Evolutionary conservation across 352 stramenopile genomes (phyloP).

Genomic region (Pythium sukuiense): DNA sequence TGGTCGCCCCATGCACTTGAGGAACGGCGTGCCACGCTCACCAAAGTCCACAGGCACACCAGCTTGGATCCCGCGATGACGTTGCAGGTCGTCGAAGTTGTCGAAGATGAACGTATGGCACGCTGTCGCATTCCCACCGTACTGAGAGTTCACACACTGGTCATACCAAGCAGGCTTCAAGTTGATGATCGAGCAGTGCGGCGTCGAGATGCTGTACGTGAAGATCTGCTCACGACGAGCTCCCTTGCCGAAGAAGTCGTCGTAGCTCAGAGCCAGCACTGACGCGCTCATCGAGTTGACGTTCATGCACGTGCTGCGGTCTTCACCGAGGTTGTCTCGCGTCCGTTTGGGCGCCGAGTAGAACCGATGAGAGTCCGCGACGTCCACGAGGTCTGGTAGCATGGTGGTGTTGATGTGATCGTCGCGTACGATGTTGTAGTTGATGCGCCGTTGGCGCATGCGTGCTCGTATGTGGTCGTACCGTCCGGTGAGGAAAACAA

Average conservation of each 20-base stretch:
- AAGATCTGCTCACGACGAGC: constrained; percentile 29
- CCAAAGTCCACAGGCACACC: constrained; percentile 16
- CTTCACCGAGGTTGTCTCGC: constrained; percentile 25
- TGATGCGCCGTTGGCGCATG: constrained; percentile 35
- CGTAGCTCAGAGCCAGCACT: constrained; percentile 28
- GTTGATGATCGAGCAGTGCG: constrained; percentile 27
- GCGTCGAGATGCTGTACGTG: constrained; percentile 38
- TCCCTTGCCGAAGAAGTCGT: constrained; percentile 37
- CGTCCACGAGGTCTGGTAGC: constrained; percentile 34
- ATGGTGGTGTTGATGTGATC: constrained; percentile 34
- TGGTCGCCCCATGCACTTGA: constrained; percentile 19
- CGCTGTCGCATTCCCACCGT: constrained; percentile 9
- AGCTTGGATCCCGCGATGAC: constrained; percentile 15
- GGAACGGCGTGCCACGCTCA: constrained; percentile 13
- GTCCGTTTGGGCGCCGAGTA: constrained; percentile 26
- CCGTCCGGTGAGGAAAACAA: constrained; percentile 44
- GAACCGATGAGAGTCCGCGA: constrained; percentile 31
- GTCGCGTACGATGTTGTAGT: constrained; percentile 41
- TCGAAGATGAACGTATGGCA: constrained; percentile 29
- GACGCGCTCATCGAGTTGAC: constrained; percentile 37
- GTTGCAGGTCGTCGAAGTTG: constrained; percentile 24
- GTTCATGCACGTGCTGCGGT: constrained; percentile 35
- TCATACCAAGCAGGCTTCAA: constrained; percentile 18
- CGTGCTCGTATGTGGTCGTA: constrained; percentile 52
- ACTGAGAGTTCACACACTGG: background rate